Evolutionary conservation across 2,329 filamentous ascomycete species (phyloP), one percentile per base, ranked within the genome.

Genomic region (Amesomyces nigricolor): DNA sequence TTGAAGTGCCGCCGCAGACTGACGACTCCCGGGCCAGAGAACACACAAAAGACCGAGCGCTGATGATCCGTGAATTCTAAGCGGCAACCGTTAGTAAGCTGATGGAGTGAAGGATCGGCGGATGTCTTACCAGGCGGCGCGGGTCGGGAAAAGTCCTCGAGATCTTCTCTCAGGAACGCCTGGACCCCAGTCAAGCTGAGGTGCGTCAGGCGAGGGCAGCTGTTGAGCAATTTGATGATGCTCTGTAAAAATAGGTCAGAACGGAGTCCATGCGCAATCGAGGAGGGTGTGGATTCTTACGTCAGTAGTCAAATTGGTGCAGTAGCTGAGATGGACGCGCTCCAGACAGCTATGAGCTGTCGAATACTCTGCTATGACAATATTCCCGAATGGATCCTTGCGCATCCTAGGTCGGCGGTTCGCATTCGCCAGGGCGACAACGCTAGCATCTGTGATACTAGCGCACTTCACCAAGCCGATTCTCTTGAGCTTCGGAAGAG

Each of bases 381-480:
- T 71, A 64, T 74, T 73, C 8, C 75, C 78, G 10, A 71, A 74
- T 50, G 71, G 69, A 57, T 80, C 78, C 55, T 77, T 73, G 19
- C 78, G 73, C 16, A 75, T 71, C 4, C 78, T 72, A 8, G 74
- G 72, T 14, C 79, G 76, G 47, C 77, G 77, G 57, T 82, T 86
- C 2, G 87, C 84, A 62, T 85, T 84, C 7, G 92, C 91, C 61
- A 97, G 77, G 17, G 90, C 89, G 61, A 87, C 78, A 51, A 99
- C 95, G 63, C 91, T 96, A 29, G 83, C 81, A 68, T 99, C 90
- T 0, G 94, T 96, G 63, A 99, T 96, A 54, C 80, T 83, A 58
- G 84, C 84, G 67, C 94, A 99, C 71, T 99, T 99, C 52, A 99
- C 94, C 51, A 99, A 74, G 0, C 94, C 94, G 58, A 99, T 96